phyloP scores from a whole-genome alignment of 179 eudicot species.

The Patellifolia procumbens region DNA sequence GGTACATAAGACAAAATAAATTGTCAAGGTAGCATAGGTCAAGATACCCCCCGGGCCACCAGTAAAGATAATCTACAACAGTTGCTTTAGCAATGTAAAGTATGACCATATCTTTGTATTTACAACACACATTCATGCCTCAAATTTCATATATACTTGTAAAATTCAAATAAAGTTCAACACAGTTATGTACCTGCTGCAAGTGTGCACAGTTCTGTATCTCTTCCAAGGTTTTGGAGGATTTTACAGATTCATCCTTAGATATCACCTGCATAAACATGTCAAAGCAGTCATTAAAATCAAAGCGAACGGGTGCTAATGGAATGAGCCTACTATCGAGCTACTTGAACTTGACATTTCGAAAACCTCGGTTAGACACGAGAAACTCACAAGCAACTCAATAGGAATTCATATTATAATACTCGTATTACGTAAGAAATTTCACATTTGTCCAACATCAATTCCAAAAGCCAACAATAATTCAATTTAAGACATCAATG shows the following conservation, averaged over 20 bases:
- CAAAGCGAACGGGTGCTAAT: neutral
- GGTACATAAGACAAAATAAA: too few species aligned
- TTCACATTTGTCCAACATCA: neutral
- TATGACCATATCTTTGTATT: neutral
- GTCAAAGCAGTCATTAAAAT: neutral
- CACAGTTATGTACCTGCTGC: conserved; percentile 59
- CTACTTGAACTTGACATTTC: neutral
- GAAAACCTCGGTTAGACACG: neutral
- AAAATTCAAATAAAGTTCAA: neutral
- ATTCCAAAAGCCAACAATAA: neutral
- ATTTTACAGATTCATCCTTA: conserved; percentile 96
- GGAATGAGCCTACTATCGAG: neutral
- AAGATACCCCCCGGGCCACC: too few species aligned
- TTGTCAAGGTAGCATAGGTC: neutral
- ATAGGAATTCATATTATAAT: neutral
- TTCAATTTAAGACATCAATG: too few species aligned
- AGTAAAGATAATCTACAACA: neutral
- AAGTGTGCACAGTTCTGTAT: conserved; percentile 69
- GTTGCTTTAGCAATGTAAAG: neutral
- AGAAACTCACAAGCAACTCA: neutral
- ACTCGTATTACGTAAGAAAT: neutral
- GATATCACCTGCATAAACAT: conserved; percentile 73
- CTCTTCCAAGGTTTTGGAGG: conserved; percentile 75
- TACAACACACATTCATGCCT: neutral
- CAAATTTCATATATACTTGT: neutral